Conservation (phyloP, 2,329 filamentous ascomycete genomes). For the Colletotrichum navitas region DNA sequence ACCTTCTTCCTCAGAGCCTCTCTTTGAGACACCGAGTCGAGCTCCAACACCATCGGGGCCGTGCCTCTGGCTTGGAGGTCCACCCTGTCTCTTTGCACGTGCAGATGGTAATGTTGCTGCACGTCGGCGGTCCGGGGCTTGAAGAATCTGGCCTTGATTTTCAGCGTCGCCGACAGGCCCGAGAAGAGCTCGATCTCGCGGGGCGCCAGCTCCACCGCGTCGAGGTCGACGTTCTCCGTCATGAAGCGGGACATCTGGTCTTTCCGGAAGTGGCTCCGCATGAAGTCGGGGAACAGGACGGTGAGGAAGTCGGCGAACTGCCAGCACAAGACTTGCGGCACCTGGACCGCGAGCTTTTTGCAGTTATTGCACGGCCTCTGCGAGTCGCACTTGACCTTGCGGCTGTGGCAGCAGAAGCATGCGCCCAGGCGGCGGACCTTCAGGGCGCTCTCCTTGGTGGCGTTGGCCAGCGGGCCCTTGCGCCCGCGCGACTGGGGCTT, state of each 20-base stretch:
- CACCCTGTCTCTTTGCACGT: conserved; percentile 52
- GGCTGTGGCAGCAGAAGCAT: conserved; percentile 71
- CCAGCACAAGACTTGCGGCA: conserved; percentile 70
- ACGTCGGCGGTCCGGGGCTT: conserved; percentile 61
- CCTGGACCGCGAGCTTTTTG: conserved; percentile 61
- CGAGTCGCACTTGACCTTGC: conserved; percentile 70
- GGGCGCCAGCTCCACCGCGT: conserved; percentile 55
- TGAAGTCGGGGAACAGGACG: conserved; percentile 65
- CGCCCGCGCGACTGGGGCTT: conserved; percentile 66
- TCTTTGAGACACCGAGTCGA: conserved; percentile 55
- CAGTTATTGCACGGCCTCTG: conserved; percentile 69
- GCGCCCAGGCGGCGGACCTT: conserved; percentile 67
- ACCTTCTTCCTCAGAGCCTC: conserved; percentile 61
- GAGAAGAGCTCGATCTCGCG: conserved; percentile 61
- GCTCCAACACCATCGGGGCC: conserved; percentile 65
- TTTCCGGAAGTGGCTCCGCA: conserved; percentile 63
- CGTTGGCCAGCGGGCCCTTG: conserved; percentile 67
- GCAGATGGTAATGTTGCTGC: conserved; percentile 65
- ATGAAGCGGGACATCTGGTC: conserved; percentile 64
- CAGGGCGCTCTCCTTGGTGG: conserved; percentile 67
- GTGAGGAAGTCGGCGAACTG: conserved; percentile 68
- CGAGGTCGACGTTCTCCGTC: conserved; percentile 60
- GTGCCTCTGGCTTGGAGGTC: conserved; percentile 58
- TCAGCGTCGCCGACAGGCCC: conserved; percentile 61
- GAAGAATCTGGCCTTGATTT: conserved; percentile 66